Percentiles rank a stretch among this genome's conserved stretches.
phyloP scores from a whole-genome alignment of 148 eudicot genomes.

The Diospyros kaki region DNA sequence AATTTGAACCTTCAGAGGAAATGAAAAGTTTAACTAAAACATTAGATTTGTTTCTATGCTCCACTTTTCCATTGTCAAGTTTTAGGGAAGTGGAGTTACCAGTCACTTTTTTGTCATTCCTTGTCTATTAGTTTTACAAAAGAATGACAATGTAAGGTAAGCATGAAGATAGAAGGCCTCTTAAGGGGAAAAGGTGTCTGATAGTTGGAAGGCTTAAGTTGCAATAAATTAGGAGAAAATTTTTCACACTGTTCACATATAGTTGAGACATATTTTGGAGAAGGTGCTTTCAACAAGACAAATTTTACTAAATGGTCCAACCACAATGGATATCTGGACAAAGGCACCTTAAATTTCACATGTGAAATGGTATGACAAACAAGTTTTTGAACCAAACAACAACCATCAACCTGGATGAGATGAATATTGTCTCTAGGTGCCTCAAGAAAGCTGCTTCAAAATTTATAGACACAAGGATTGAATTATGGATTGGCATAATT shows the following conservation, averaged over 20 bases:
- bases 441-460: neutral
- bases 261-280: neutral
- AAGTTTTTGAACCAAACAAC: constrained; percentile 1
- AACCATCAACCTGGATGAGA: neutral
- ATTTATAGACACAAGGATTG: neutral
- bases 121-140: neutral
- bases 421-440: neutral
- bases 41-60: neutral
- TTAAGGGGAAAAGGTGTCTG: neutral
- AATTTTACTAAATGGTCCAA: constrained; percentile 5
- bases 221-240: too few relatives aligned
- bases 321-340: constrained; percentile 2
- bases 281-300: constrained; percentile 11
- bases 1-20: neutral
- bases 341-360: too few relatives aligned
- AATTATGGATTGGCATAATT: neutral
- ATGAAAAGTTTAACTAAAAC: neutral
- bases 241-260: too few relatives aligned
- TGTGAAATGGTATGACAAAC: neutral
- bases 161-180: neutral
- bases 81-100: neutral
- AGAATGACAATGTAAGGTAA: neutral
- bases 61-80: neutral
- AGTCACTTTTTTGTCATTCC: neutral
- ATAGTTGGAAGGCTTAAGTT: too few relatives aligned